A percentile compares a stretch with the other conserved stretches of the same genome.
phyloP scores from a whole-genome alignment of 176 grass and related monocot genomes.

The Oryza coarctata region DNA sequence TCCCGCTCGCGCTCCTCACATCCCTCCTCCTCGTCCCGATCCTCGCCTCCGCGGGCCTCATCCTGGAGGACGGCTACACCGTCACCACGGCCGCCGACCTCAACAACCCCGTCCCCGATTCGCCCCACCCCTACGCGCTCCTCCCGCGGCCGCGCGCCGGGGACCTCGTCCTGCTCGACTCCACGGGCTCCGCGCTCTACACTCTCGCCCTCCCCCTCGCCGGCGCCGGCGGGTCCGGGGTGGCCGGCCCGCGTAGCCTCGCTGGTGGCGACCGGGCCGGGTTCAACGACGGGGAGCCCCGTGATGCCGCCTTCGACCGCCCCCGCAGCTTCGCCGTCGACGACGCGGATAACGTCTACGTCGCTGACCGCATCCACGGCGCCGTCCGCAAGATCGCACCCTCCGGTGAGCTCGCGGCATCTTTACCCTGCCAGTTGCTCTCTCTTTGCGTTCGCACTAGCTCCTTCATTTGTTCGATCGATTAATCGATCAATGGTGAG shows the following conservation, averaged over 20 bases:
- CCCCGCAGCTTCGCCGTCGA: slow-evolving; percentile 51
- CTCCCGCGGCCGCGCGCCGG: background rate
- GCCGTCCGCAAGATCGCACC: slow-evolving; percentile 48
- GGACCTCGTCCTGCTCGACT: background rate
- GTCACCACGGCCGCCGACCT: background rate
- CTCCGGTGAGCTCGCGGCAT: slow-evolving; percentile 16
- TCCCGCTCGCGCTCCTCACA: background rate
- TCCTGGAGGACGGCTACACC: background rate
- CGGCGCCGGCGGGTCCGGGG: no score
- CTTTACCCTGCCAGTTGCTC: background rate
- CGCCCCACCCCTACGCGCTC: background rate
- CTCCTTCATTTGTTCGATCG: background rate
- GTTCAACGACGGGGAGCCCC: slow-evolving; percentile 27
- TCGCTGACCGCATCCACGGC: slow-evolving; percentile 32
- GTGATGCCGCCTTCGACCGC: slow-evolving; percentile 19
- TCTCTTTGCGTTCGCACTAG: background rate
- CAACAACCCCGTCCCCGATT: background rate
- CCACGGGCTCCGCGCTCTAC: background rate
- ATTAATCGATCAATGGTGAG: background rate
- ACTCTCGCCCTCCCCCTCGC: background rate
- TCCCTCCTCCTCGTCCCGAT: background rate
- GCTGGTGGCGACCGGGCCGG: background rate
- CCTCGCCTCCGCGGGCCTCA: background rate
- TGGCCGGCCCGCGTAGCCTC: background rate
- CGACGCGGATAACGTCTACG: slow-evolving; percentile 51